Evolutionary conservation across 768 basidiomycete genomes (phyloP).

Genomic region (Panus rudis): DNA sequence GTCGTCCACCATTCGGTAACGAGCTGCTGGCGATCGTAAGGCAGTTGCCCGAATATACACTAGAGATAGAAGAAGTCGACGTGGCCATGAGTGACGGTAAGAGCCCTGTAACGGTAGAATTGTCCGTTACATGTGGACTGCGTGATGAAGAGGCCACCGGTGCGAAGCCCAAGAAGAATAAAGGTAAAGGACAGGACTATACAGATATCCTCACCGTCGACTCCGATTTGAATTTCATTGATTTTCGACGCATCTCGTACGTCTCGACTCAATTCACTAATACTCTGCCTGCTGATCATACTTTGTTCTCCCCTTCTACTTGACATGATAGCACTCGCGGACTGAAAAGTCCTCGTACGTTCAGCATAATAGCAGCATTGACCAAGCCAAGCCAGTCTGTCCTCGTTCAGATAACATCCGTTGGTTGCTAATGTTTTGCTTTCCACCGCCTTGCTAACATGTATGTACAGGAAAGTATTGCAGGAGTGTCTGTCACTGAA

Average conservation of each 20-base stretch:
- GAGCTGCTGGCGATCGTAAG: slow-evolving; percentile 54
- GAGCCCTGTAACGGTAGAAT: slow-evolving; percentile 48
- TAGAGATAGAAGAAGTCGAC: slow-evolving; percentile 43
- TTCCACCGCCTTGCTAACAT: slow-evolving; percentile 10
- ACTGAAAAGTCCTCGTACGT: slow-evolving; percentile 52
- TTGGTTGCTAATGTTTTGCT: slow-evolving; percentile 26
- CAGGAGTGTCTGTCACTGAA: slow-evolving; percentile 50
- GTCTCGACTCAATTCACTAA: slow-evolving; percentile 12
- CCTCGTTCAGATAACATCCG: slow-evolving; percentile 53
- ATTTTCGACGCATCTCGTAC: slow-evolving; percentile 76
- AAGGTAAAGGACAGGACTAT: slow-evolving; percentile 50
- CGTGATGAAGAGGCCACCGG: slow-evolving; percentile 20
- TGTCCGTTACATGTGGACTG: slow-evolving; percentile 54
- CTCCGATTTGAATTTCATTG: slow-evolving; percentile 68
- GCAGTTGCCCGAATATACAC: slow-evolving; percentile 59
- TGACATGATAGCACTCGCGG: slow-evolving; percentile 65
- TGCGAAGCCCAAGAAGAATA: slow-evolving; percentile 29
- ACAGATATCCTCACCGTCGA: slow-evolving; percentile 70
- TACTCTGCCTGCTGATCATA: not conserved
- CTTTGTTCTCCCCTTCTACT: not conserved
- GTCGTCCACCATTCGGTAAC: slow-evolving; percentile 66
- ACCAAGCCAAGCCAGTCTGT: slow-evolving; percentile 72
- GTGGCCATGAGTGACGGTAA: slow-evolving; percentile 36
- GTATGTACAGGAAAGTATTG: slow-evolving; percentile 58
- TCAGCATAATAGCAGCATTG: slow-evolving; percentile 52